Percentiles rank a stretch among this genome's conserved stretches.
Evolutionary conservation across 495 filamentous ascomycete species (phyloP).

Genomic region (Hyphodiscus hymeniophilus): DNA sequence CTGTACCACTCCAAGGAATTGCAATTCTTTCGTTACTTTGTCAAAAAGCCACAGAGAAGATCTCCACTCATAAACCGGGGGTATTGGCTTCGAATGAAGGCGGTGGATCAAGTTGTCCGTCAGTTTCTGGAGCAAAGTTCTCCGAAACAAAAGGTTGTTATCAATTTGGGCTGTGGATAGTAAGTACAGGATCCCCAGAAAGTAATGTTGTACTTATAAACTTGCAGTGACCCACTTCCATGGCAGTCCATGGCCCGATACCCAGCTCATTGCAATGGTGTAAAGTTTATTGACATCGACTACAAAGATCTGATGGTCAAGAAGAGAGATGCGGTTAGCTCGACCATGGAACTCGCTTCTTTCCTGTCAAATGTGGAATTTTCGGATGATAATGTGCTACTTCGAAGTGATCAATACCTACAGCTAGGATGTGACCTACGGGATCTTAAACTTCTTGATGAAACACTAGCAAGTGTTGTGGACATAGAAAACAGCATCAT

Average conservation of each 20-base stretch:
- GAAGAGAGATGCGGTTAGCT: slow-evolving; percentile 59
- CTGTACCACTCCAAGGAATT: slow-evolving; percentile 66
- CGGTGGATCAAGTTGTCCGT: slow-evolving; percentile 63
- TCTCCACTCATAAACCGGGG: slow-evolving; percentile 82
- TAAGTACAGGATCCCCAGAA: slow-evolving; percentile 48
- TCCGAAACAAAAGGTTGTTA: slow-evolving; percentile 60
- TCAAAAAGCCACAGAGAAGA: slow-evolving; percentile 70
- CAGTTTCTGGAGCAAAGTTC: slow-evolving; percentile 55
- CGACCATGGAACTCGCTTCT: slow-evolving; percentile 47
- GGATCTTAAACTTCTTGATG: slow-evolving; percentile 48
- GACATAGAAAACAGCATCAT: slow-evolving; percentile 49
- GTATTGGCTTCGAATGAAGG: slow-evolving; percentile 72
- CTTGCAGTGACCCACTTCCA: slow-evolving; percentile 72
- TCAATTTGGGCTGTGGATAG: slow-evolving; percentile 91
- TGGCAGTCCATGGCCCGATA: slow-evolving; percentile 71
- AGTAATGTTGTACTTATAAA: no score
- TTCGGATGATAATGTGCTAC: slow-evolving; percentile 34
- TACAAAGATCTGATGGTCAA: slow-evolving; percentile 70
- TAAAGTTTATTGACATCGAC: slow-evolving; percentile 78
- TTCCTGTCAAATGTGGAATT: slow-evolving; percentile 32
- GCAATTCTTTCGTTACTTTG: slow-evolving; percentile 81
- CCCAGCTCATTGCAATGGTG: slow-evolving; percentile 41
- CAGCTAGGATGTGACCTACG: slow-evolving; percentile 79
- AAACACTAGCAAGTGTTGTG: slow-evolving; percentile 45
- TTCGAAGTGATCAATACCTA: slow-evolving; percentile 62